A percentile compares a stretch with the other conserved stretches of the same genome.
Evolutionary conservation across 768 basidiomycete species (phyloP).

Genomic region (Boletus sensibilis): DNA sequence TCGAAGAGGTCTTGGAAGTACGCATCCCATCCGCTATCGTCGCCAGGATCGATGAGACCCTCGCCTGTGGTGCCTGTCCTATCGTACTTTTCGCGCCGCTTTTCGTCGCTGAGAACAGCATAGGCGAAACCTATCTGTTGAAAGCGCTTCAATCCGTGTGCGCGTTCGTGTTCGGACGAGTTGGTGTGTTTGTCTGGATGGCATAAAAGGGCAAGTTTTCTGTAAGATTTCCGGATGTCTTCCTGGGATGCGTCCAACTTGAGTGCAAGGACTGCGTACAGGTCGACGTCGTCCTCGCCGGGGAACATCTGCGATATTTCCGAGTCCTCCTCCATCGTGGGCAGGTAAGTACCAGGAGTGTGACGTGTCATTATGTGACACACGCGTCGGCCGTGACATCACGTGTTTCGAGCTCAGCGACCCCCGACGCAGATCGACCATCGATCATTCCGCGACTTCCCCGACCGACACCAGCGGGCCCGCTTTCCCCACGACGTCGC

Average conservation of each 20-base stretch:
- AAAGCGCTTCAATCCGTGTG: conserved; percentile 73
- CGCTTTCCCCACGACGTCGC: neutral
- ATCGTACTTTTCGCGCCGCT: conserved; percentile 76
- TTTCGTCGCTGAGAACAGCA: conserved; percentile 79
- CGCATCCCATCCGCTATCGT: conserved; percentile 85
- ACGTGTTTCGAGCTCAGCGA: conserved; percentile 3
- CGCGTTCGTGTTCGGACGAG: conserved; percentile 56
- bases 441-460: no score
- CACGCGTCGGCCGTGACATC: conserved; percentile 3
- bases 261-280: conserved; percentile 73
- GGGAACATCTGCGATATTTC: conserved; percentile 71
- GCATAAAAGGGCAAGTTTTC: conserved; percentile 72
- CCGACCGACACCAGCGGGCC: no score
- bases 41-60: conserved; percentile 64
- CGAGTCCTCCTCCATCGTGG: conserved; percentile 69
- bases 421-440: no score
- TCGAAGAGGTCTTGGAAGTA: conserved; percentile 94
- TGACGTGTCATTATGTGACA: conserved; percentile 5
- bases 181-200: conserved; percentile 90
- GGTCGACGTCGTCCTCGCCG: conserved; percentile 65
- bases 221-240: conserved; percentile 82
- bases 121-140: conserved; percentile 96
- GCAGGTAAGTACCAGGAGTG: neutral
- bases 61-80: conserved; percentile 84
- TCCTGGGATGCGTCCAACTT: conserved; percentile 53